These are phyloP conservation scores for Puccinia polysora DNA, from an alignment of 1,284 basidiomycete species.

Conservation along the genomic window DNA sequence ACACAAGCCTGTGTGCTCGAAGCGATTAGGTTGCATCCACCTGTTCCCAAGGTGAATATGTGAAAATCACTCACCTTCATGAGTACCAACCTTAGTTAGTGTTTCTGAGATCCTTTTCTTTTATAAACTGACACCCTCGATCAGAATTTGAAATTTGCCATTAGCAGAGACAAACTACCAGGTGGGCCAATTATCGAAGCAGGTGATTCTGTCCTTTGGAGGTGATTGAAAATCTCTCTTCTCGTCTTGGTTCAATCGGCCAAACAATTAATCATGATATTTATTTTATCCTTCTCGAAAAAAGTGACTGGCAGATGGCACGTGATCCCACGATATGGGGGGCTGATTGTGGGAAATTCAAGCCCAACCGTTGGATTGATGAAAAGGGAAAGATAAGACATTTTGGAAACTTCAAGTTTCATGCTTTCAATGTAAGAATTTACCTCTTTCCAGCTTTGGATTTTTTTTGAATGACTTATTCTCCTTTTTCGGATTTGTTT, in stretches of 20 bases:
- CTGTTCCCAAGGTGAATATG: slow-evolving; percentile 42
- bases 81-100: too few species aligned
- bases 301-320: slow-evolving; percentile 46
- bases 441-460: neutral
- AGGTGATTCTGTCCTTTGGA: slow-evolving; percentile 45
- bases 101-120: too few species aligned
- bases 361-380: slow-evolving; percentile 47
- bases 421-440: slow-evolving; percentile 47
- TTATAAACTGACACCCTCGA: too few species aligned
- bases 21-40: slow-evolving; percentile 46
- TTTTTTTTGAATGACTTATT: neutral
- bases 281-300: neutral
- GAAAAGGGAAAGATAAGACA: slow-evolving; percentile 41
- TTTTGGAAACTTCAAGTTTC: slow-evolving; percentile 46
- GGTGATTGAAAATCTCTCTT: neutral
- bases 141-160: slow-evolving; percentile 41
- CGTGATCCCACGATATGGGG: slow-evolving; percentile 46
- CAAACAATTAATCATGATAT: neutral
- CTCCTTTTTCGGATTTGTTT: neutral
- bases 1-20: slow-evolving; percentile 46
- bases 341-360: slow-evolving; percentile 45
- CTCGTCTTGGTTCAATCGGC: neutral
- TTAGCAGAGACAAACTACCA: slow-evolving; percentile 46
- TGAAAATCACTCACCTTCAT: too few species aligned
- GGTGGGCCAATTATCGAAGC: slow-evolving; percentile 46